Conservation (phyloP, 257 asterid species). For the Hygrophila difformis region DNA sequence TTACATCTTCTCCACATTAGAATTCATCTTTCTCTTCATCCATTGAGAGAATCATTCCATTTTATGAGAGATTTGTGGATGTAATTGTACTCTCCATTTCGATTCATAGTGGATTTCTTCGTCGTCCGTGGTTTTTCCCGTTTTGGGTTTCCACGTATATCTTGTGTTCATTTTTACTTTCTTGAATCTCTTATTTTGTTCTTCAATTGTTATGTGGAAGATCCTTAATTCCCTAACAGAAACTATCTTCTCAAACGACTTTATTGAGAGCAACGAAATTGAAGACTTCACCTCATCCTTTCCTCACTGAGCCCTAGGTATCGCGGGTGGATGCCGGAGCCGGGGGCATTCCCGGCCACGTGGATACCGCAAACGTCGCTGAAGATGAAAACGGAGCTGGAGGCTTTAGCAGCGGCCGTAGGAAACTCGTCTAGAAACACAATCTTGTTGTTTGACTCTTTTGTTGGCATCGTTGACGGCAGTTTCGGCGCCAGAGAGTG, state of each 20-base stretch:
- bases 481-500: constrained; percentile 10
- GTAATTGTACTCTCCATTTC: too few relatives aligned
- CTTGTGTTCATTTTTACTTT: too few relatives aligned
- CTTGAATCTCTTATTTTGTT: too few relatives aligned
- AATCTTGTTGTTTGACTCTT: constrained; percentile 30
- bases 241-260: constrained; percentile 80
- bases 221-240: too few relatives aligned
- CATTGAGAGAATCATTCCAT: too few relatives aligned
- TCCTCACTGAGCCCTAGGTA: constrained; percentile 72
- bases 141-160: too few relatives aligned
- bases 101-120: too few relatives aligned
- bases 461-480: constrained; percentile 21
- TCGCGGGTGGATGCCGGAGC: constrained; percentile 26
- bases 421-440: constrained; percentile 38
- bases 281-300: constrained; percentile 92
- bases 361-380: constrained; percentile 23
- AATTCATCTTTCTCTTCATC: too few relatives aligned
- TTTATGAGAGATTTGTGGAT: too few relatives aligned
- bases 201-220: too few relatives aligned
- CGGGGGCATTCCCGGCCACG: constrained; percentile 63
- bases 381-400: constrained; percentile 28
- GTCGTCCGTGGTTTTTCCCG: too few relatives aligned
- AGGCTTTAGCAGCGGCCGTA: constrained; percentile 77
- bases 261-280: constrained; percentile 76
- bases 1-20: too few relatives aligned